phyloP scores from a whole-genome alignment of 2,329 filamentous ascomycete genomes.

The Monosporascus sp. region DNA sequence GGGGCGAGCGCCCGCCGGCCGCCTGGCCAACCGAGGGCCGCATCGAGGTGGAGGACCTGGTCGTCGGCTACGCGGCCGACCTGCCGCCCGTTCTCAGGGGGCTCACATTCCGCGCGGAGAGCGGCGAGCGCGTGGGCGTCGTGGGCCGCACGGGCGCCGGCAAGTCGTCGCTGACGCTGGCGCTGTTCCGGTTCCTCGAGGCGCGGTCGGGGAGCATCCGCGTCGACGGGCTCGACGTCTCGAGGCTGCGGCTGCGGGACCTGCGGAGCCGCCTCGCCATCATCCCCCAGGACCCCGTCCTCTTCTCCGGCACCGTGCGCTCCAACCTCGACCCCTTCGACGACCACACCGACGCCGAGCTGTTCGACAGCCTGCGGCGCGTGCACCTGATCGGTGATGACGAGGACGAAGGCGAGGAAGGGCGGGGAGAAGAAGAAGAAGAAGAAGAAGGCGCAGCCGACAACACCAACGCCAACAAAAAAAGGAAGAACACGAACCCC shows the following conservation, averaged over 20 bases:
- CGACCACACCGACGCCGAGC: conserved; percentile 61
- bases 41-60: conserved; percentile 68
- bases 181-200: conserved; percentile 74
- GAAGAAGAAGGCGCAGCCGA: conserved; percentile 12
- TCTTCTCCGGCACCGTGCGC: conserved; percentile 74
- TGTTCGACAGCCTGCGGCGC: conserved; percentile 63
- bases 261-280: conserved; percentile 72
- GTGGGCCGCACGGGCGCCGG: conserved; percentile 74
- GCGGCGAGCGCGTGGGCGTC: conserved; percentile 68
- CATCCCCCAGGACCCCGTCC: conserved; percentile 73
- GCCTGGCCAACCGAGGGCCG: conserved; percentile 71
- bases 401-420: conserved; percentile 13
- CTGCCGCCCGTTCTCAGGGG: conserved; percentile 66
- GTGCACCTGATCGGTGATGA: conserved; percentile 58
- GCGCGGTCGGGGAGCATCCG: conserved; percentile 58
- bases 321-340: conserved; percentile 75
- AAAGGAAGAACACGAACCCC: conserved; percentile 54
- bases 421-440: neutral
- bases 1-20: conserved; percentile 56
- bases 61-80: conserved; percentile 66
- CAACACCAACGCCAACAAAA: conserved; percentile 27
- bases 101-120: conserved; percentile 59
- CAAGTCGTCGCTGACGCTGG: conserved; percentile 70
- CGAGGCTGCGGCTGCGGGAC: conserved; percentile 63
- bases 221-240: conserved; percentile 72